Conservation (phyloP, 352 stramenopile genomes). For the Globisporangium solare region DNA sequence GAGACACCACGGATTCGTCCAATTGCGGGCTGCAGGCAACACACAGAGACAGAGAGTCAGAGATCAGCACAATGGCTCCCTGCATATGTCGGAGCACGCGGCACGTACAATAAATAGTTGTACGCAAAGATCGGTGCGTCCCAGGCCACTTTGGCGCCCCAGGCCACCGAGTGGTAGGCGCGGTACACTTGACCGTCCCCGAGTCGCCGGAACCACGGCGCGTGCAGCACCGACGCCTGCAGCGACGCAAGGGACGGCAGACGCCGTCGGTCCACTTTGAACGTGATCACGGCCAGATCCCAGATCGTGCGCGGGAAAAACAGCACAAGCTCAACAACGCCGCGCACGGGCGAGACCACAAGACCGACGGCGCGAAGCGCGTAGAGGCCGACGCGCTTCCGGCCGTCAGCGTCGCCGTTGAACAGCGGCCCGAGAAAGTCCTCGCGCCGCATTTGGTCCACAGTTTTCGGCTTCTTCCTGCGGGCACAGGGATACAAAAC, state of each 20-base stretch:
- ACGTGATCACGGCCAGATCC: conserved; percentile 32
- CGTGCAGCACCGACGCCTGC: conserved; percentile 15
- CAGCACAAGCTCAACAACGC: conserved; percentile 39
- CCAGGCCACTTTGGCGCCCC: conserved; percentile 56
- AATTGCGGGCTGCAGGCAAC: conserved; percentile 40
- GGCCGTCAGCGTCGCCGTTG: conserved; percentile 40
- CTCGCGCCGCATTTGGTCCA: conserved; percentile 49
- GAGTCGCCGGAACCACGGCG: conserved; percentile 57
- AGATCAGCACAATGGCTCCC: background rate
- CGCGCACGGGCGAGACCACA: conserved; percentile 46
- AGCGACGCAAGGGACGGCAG: conserved; percentile 19
- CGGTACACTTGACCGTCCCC: conserved; percentile 45
- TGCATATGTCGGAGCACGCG: background rate
- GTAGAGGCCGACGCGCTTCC: conserved; percentile 55
- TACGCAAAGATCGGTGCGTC: conserved; percentile 64
- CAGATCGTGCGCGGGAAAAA: conserved; percentile 46
- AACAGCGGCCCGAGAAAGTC: conserved; percentile 66
- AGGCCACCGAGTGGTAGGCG: conserved; percentile 36
- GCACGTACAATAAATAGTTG: conserved; percentile 69
- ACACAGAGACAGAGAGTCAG: background rate
- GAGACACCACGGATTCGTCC: conserved; percentile 44
- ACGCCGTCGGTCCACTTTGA: conserved; percentile 29
- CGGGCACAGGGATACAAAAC: background rate
- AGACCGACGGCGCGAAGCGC: conserved; percentile 51
- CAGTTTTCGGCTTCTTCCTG: conserved; percentile 32